Percentiles rank a stretch among this genome's conserved stretches.
phyloP scores from a whole-genome alignment of 768 basidiomycete genomes.

The Tricholoma saponaceum region DNA sequence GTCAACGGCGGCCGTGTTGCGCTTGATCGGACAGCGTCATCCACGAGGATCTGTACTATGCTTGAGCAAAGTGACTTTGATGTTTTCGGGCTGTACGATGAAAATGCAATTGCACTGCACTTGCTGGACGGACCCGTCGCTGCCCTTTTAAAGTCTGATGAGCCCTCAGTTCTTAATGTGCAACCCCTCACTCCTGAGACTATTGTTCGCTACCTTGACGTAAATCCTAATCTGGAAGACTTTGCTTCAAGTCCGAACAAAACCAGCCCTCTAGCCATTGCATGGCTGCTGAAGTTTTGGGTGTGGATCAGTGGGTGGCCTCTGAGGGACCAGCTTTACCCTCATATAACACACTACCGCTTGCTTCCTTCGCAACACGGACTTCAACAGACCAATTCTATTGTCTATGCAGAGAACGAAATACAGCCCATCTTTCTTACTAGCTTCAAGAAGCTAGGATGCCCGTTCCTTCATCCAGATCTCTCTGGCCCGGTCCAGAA shows the following conservation, averaged over 20 bases:
- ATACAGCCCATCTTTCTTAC: conserved; percentile 17
- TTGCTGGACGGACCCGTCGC: conserved; percentile 21
- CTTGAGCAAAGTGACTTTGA: conserved; percentile 24
- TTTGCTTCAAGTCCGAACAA: too few species aligned
- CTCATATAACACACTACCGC: too few species aligned
- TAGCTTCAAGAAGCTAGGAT: conserved; percentile 22
- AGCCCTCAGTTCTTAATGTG: conserved; percentile 28
- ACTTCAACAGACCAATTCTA: conserved; percentile 17
- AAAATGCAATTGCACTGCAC: conserved; percentile 25
- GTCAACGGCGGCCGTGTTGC: conserved; percentile 17
- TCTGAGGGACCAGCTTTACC: too few species aligned
- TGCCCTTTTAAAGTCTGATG: conserved; percentile 16
- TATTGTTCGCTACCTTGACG: conserved; percentile 30
- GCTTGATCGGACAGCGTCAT: conserved; percentile 5
- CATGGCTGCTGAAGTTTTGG: too few species aligned
- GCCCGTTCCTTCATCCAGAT: conserved; percentile 29
- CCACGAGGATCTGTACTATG: conserved; percentile 19
- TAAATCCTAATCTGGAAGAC: too few species aligned
- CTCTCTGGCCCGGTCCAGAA: conserved; percentile 17
- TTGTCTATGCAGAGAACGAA: conserved; percentile 23
- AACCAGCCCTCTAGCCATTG: too few species aligned
- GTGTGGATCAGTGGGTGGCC: too few species aligned
- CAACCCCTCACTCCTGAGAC: conserved; percentile 18
- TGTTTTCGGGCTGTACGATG: conserved; percentile 27
- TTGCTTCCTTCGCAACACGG: too few species aligned